Evolutionary conservation across 495 filamentous ascomycete genomes (phyloP).

Genomic region (Penicillium herquei): DNA sequence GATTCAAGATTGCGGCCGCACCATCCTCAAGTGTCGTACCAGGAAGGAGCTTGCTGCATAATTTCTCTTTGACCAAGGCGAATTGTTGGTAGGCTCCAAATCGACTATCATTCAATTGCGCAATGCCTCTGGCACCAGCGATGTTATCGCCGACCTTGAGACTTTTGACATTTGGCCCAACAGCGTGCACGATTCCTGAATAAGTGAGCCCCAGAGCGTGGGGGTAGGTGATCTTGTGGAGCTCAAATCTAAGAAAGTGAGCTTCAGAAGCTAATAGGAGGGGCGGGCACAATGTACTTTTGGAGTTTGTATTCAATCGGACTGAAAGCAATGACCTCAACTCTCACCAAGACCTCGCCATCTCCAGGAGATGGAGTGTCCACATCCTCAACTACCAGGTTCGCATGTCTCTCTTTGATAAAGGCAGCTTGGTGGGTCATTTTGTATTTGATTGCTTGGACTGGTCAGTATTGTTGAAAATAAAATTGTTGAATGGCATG

Average conservation of each 20-base stretch:
- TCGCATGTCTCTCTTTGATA: no score
- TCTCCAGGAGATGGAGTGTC: constrained; percentile 1
- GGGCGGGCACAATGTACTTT: not conserved
- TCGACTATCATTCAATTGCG: constrained; percentile 9
- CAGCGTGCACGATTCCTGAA: constrained; percentile 20
- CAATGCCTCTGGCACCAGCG: constrained; percentile 4
- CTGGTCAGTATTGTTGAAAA: no score
- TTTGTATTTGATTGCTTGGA: no score
- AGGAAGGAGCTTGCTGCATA: constrained; percentile 7
- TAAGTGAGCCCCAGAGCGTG: constrained; percentile 22
- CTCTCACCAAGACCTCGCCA: constrained; percentile 7
- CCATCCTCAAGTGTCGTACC: constrained; percentile 1
- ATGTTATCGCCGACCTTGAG: constrained; percentile 25
- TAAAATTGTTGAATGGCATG: no score
- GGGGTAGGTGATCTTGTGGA: constrained; percentile 12
- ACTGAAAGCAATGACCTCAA: constrained; percentile 15
- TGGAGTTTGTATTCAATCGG: constrained; percentile 9
- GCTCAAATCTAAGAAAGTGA: not conserved
- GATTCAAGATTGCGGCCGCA: not conserved
- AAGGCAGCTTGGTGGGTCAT: no score
- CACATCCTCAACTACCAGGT: not conserved
- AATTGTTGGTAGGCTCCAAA: constrained; percentile 32
- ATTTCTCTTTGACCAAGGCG: constrained; percentile 15
- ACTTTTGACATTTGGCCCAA: constrained; percentile 17
- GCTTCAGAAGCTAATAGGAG: not conserved